phyloP scores from a whole-genome alignment of 2,329 filamentous ascomycete genomes.

The Epichloe gansuensis region DNA sequence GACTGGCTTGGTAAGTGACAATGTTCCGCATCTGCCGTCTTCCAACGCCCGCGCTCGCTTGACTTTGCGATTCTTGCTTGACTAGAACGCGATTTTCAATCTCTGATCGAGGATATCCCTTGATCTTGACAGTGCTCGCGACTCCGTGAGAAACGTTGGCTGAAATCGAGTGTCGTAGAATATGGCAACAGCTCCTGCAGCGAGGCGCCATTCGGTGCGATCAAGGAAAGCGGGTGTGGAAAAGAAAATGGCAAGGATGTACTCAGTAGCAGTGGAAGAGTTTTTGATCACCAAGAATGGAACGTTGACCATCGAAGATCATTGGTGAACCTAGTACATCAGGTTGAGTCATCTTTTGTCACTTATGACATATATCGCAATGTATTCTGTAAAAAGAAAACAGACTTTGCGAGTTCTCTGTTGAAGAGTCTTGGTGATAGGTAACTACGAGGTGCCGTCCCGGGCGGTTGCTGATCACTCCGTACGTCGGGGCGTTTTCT shows the following conservation, averaged over 20 bases:
- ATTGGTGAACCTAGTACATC: constrained; percentile 1
- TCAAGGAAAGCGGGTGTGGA: constrained; percentile 35
- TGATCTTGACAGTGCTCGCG: neutral
- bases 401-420: neutral
- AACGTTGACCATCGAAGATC: constrained; percentile 26
- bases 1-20: constrained; percentile 23
- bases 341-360: neutral
- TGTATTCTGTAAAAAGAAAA: neutral
- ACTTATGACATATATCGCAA: neutral
- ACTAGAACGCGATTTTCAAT: neutral
- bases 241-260: constrained; percentile 37
- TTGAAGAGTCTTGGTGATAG: neutral
- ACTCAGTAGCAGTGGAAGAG: constrained; percentile 26
- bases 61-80: neutral
- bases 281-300: constrained; percentile 34
- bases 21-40: neutral
- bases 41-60: neutral
- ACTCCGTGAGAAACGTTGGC: neutral
- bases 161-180: constrained; percentile 17
- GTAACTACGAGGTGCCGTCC: neutral
- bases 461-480: neutral
- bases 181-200: constrained; percentile 28
- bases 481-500: neutral
- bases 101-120: neutral
- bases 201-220: constrained; percentile 34